Conservation (phyloP, 352 stramenopile species). For the Pythium guiyangense region DNA sequence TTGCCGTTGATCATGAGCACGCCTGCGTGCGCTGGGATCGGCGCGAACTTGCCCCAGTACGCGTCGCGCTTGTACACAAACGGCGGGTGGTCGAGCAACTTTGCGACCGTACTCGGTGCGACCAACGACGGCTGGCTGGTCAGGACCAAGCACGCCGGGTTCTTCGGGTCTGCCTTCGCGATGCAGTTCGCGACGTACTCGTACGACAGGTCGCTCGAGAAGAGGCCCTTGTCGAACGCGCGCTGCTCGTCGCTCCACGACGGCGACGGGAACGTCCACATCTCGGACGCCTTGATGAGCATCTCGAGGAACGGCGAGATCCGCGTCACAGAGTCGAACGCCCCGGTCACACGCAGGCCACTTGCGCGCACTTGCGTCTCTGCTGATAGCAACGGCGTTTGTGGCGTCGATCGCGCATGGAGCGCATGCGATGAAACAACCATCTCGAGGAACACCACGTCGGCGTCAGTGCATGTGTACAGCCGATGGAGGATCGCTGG, state of each 20-base stretch:
- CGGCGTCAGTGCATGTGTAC: no score
- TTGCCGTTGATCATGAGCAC: slow-evolving; percentile 23
- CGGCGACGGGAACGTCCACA: slow-evolving; percentile 16
- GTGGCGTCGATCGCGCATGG: no score
- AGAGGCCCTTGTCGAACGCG: slow-evolving; percentile 7
- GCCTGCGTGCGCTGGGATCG: slow-evolving; percentile 13
- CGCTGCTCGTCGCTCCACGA: slow-evolving; percentile 7
- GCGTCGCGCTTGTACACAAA: slow-evolving; percentile 22
- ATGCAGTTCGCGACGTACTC: slow-evolving; percentile 12
- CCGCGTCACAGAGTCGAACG: no score
- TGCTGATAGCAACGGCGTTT: no score
- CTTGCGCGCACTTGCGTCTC: no score
- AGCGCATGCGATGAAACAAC: no score
- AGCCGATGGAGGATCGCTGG: no score
- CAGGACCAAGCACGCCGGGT: slow-evolving; percentile 17
- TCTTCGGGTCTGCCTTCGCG: slow-evolving; percentile 4
- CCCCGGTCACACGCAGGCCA: no score
- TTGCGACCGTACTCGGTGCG: no score
- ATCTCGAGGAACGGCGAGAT: slow-evolving; percentile 13
- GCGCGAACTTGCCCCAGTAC: slow-evolving; percentile 19
- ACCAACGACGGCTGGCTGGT: no score
- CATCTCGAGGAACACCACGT: no score
- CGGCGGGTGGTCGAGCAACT: not conserved
- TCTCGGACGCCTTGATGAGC: slow-evolving; percentile 24
- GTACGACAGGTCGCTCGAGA: slow-evolving; percentile 3